Evolutionary conservation across 352 stramenopile species (phyloP).

Genomic region (Globisporangium apiculatum): DNA sequence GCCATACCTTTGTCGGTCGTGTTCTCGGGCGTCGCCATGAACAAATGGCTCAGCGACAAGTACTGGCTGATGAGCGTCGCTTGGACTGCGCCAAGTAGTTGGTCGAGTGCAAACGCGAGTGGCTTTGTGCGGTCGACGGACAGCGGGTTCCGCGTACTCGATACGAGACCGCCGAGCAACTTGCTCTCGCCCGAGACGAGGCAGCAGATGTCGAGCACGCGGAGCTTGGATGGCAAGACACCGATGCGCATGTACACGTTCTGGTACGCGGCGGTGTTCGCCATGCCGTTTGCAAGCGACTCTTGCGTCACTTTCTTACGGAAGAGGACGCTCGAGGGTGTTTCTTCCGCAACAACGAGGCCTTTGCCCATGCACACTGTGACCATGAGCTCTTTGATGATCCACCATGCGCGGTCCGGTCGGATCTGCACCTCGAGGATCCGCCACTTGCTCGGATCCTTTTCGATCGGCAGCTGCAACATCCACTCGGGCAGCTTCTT

Average conservation of each 20-base stretch:
- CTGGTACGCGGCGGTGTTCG: conserved; percentile 56
- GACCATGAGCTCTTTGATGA: conserved; percentile 75
- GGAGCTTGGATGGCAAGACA: conserved; percentile 71
- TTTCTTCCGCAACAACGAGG: conserved; percentile 52
- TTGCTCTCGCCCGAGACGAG: conserved; percentile 59
- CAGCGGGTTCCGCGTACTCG: conserved; percentile 29
- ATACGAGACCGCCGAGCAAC: conserved; percentile 48
- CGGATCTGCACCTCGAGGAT: conserved; percentile 68
- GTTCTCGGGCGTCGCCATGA: conserved; percentile 73
- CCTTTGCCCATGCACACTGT: conserved; percentile 75
- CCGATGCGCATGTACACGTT: conserved; percentile 68
- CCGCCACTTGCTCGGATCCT: conserved; percentile 53
- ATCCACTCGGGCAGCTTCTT: conserved; percentile 45
- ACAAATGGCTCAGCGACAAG: conserved; percentile 60
- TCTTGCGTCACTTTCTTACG: conserved; percentile 60
- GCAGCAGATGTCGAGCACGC: conserved; percentile 63
- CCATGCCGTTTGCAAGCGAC: conserved; percentile 55
- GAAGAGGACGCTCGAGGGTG: conserved; percentile 54
- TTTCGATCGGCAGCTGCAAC: conserved; percentile 43
- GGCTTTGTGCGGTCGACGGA: conserved; percentile 28
- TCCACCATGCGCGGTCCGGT: conserved; percentile 57
- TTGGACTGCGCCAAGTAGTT: conserved; percentile 63
- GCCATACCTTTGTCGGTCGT: conserved; percentile 41
- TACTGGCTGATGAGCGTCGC: conserved; percentile 60
- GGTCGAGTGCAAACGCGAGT: conserved; percentile 50